phyloP scores from a whole-genome alignment of 176 grass and related monocot species.

The Musa schizocarpa region DNA sequence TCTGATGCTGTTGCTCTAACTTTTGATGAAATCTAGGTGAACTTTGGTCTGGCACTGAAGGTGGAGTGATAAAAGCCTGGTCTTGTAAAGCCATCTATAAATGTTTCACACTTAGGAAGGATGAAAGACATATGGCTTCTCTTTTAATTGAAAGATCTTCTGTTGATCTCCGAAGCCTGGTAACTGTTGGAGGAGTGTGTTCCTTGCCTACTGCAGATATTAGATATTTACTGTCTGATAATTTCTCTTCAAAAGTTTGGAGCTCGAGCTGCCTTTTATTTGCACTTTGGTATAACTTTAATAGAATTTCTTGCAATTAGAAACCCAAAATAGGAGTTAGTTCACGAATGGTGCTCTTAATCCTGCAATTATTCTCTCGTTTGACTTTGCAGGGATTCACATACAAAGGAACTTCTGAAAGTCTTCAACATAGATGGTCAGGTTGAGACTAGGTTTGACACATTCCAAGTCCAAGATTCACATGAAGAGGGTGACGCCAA shows the following conservation, averaged over 20 bases:
- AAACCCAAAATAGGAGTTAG: no score
- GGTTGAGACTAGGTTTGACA: constrained; percentile 16
- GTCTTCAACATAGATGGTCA: constrained; percentile 19
- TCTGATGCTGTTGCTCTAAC: not conserved
- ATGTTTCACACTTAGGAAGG: not conserved
- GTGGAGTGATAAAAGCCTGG: constrained; percentile 11
- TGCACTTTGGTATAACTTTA: constrained; percentile 20
- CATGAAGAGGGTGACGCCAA: constrained; percentile 10
- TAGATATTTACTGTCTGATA: constrained; percentile 9
- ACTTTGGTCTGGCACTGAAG: constrained; percentile 16
- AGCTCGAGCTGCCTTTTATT: not conserved
- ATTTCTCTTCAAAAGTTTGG: constrained; percentile 15
- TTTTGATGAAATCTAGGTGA: not conserved
- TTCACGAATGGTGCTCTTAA: not conserved
- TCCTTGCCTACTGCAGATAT: constrained; percentile 10
- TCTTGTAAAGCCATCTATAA: constrained; percentile 1
- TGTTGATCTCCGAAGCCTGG: constrained; percentile 13
- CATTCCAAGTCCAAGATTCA: not conserved
- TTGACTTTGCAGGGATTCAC: constrained; percentile 5
- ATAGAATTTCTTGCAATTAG: not conserved
- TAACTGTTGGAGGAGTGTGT: constrained; percentile 14
- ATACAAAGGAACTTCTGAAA: constrained; percentile 19
- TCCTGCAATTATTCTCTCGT: not conserved
- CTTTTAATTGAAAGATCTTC: constrained; percentile 8
- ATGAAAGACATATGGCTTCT: constrained; percentile 5